Evolutionary conservation across 306 rosid genomes (phyloP), one percentile per base, ranked within the genome.

Genomic region (Senna tora): DNA sequence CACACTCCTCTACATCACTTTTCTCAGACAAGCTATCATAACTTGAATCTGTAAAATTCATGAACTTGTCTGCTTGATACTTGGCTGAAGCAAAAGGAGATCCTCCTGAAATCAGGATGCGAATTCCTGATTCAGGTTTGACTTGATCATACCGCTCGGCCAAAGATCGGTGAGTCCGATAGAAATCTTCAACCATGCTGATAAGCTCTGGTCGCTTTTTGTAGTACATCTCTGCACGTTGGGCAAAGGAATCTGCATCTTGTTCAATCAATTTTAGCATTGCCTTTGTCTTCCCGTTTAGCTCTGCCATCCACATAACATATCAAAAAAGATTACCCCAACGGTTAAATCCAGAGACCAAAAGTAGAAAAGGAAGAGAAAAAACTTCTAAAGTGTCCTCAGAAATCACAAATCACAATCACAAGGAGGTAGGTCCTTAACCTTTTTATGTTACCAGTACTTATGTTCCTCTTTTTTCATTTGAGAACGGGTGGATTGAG

Each of bases 181-280:
- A 93, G 72, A 93, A 90, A 43, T 93, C 93, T 80, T 93, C 89
- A 76, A 93, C 96, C 91, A 88, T 77, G 82, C 90, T 73, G 55
- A 88, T 72, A 45, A 93, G 90, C 80, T 90, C 87, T 0, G 98
- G 98, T 34, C 96, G 85, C 74, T 84, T 88, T 80, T 90, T 88
- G 90, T 93, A 93, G 75, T 82, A 90, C 96, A 93, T 93, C 88
- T 93, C 97, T 12, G 96, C 97, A 50, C 96, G 93, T 54, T 84
- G 85, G 0, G 93, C 90, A 76, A 93, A 93, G 19, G 98, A 93
- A 84, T 93, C 98, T 22, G 96, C 96, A 72, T 93, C 98, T 38
- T 81, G 86, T 80, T 88, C 96, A 12, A 93, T 82, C 67, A 93
- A 65, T 60, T 78, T 87, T 36, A 87, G 73, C 84, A 93, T 88